Conservation (phyloP, 2,329 filamentous ascomycete species). For the Venturiaceae sp. region DNA sequence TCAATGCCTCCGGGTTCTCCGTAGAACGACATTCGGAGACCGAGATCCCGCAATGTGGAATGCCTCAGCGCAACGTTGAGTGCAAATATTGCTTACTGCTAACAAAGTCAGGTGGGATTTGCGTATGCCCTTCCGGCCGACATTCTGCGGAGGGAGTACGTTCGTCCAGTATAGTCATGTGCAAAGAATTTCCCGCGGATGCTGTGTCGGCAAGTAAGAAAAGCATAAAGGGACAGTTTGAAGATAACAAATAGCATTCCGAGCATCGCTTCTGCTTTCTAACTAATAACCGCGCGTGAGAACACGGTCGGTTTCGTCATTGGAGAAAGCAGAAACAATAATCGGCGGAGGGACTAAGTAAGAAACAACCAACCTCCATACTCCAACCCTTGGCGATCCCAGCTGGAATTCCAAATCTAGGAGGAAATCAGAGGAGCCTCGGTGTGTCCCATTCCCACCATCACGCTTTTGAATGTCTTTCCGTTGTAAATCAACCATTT, state of each 20-base stretch:
- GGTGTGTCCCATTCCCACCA: neutral
- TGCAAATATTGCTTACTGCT: neutral
- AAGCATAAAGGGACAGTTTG: neutral
- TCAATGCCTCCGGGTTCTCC: neutral
- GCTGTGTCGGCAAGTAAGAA: neutral
- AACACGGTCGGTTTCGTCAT: neutral
- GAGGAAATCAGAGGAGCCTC: neutral
- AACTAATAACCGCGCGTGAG: neutral
- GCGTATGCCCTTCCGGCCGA: neutral
- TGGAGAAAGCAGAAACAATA: constrained; percentile 3
- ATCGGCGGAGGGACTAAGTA: neutral
- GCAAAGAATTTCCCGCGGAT: neutral
- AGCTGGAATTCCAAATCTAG: neutral
- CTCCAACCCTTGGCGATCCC: neutral
- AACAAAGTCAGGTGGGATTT: neutral
- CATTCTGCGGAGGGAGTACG: neutral
- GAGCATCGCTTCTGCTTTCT: constrained; percentile 3
- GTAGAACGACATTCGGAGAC: no score
- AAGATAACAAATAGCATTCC: constrained; percentile 2
- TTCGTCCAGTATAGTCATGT: neutral
- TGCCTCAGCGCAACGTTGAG: neutral
- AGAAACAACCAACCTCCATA: constrained; percentile 2
- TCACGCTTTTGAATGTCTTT: no score
- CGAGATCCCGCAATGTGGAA: no score
- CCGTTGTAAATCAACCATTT: no score